phyloP scores from a whole-genome alignment of 768 basidiomycete species.

The Phaffia tasmanica region DNA sequence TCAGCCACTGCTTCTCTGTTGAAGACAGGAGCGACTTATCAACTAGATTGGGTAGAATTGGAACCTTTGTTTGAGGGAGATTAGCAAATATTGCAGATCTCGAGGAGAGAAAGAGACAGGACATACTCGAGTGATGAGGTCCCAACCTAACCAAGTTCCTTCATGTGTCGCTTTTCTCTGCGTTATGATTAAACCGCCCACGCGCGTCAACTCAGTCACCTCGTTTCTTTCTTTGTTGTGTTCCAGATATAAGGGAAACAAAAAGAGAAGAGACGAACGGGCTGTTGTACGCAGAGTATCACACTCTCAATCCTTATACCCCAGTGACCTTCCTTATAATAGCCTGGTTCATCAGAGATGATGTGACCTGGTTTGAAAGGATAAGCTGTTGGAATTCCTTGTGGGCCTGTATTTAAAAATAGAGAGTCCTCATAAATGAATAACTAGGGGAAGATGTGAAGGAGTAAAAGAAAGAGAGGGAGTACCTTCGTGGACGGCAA shows the following conservation, averaged over 20 bases:
- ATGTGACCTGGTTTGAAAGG: slow-evolving; percentile 75
- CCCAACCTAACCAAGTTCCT: background rate
- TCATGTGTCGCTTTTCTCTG: too few relatives aligned
- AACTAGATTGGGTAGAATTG: slow-evolving; percentile 83
- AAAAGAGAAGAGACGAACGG: background rate
- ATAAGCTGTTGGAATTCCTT: slow-evolving; percentile 59
- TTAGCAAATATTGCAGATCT: slow-evolving; percentile 14
- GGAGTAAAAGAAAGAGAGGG: background rate
- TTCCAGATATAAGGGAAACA: background rate
- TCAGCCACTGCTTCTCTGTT: slow-evolving; percentile 78
- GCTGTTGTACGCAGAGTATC: slow-evolving; percentile 2
- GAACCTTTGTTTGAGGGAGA: slow-evolving; percentile 47
- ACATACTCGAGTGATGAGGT: background rate
- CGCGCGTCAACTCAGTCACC: too few relatives aligned
- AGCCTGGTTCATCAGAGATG: slow-evolving; percentile 42
- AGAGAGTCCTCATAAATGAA: background rate
- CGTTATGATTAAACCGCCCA: background rate
- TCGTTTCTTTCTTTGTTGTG: background rate
- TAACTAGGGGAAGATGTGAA: background rate
- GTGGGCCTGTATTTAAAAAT: slow-evolving; percentile 44
- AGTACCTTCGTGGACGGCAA: slow-evolving; percentile 35
- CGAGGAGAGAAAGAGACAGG: background rate
- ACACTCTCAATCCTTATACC: slow-evolving; percentile 82
- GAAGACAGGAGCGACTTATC: slow-evolving; percentile 71
- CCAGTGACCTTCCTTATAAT: slow-evolving; percentile 59